These are phyloP conservation scores for Globisporangium cederbergense DNA, from an alignment of 352 stramenopile species.

Conservation along the genomic window DNA sequence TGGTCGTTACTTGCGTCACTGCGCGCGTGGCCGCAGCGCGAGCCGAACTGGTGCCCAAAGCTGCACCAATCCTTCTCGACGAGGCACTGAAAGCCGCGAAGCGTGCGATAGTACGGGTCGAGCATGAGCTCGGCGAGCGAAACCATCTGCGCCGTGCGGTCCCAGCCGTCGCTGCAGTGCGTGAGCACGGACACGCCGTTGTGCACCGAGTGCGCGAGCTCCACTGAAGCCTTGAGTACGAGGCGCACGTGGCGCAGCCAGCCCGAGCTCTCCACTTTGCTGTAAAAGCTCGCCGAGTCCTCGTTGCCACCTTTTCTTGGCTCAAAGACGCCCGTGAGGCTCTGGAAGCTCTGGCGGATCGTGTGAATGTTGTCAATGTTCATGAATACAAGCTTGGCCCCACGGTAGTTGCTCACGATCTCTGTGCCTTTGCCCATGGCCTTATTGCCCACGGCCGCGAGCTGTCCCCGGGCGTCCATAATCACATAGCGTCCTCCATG, in stretches of 20 bases:
- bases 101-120: slow-evolving; percentile 97
- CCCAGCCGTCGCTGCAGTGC: slow-evolving; percentile 99
- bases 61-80: slow-evolving; percentile 99
- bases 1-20: slow-evolving; percentile 90
- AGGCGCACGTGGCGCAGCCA: slow-evolving; percentile 95
- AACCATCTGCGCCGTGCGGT: slow-evolving; percentile 97
- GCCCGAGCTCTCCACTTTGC: slow-evolving; percentile 90
- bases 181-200: slow-evolving; percentile 94
- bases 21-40: slow-evolving; percentile 90
- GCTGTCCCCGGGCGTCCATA: slow-evolving; percentile 80
- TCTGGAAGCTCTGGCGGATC: slow-evolving; percentile 92
- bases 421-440: slow-evolving; percentile 95
- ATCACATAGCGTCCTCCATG: slow-evolving; percentile 67
- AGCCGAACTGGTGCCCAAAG: slow-evolving; percentile 98
- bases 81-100: slow-evolving; percentile 94
- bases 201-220: slow-evolving; percentile 92
- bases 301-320: slow-evolving; percentile 72
- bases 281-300: slow-evolving; percentile 88
- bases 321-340: slow-evolving; percentile 78
- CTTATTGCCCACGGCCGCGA: slow-evolving; percentile 84
- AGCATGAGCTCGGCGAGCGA: slow-evolving; percentile 95
- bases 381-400: slow-evolving; percentile 94
- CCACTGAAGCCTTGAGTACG: slow-evolving; percentile 90
- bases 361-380: slow-evolving; percentile 99
- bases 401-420: slow-evolving; percentile 94